Percentiles rank a stretch among this genome's conserved stretches.
These are phyloP conservation scores for Yamadazyma dendronema DNA, from an alignment of 1,139 yeast genomes.

Conservation along the genomic window DNA sequence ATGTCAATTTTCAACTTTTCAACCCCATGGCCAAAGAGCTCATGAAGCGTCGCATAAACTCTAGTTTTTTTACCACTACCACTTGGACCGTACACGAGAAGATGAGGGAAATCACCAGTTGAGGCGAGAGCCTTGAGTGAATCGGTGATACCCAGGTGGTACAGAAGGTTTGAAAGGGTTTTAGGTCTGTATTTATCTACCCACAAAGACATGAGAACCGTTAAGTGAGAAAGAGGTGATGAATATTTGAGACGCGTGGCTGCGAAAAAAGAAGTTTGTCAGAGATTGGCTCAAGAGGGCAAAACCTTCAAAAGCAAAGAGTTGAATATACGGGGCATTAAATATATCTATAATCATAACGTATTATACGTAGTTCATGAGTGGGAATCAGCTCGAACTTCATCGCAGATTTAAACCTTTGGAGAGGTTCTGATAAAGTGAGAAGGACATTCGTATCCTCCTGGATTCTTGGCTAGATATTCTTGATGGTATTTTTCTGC, in stretches of 20 bases:
- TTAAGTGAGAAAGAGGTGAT: neutral
- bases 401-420: constrained; percentile 21
- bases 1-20: constrained; percentile 87
- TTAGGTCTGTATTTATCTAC: constrained; percentile 91
- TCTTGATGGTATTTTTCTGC: constrained; percentile 93
- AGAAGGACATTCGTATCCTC: constrained; percentile 86
- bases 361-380: too few relatives aligned
- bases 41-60: constrained; percentile 74
- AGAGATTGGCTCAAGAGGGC: too few relatives aligned
- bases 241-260: neutral
- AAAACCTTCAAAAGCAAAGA: too few relatives aligned
- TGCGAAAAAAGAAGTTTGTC: too few relatives aligned
- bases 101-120: constrained; percentile 90
- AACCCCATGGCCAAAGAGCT: constrained; percentile 79
- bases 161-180: constrained; percentile 60
- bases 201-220: constrained; percentile 97
- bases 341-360: too few relatives aligned
- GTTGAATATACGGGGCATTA: too few relatives aligned
- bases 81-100: constrained; percentile 88
- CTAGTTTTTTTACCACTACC: constrained; percentile 98
- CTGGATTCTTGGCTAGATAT: constrained; percentile 75
- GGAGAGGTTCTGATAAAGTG: constrained; percentile 61
- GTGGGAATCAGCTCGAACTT: too few relatives aligned
- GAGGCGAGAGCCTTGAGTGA: constrained; percentile 64
- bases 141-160: constrained; percentile 62